Evolutionary conservation across 2,329 filamentous ascomycete genomes (phyloP), one percentile per base, ranked within the genome.

Genomic region (Ramichloridium luteum): DNA sequence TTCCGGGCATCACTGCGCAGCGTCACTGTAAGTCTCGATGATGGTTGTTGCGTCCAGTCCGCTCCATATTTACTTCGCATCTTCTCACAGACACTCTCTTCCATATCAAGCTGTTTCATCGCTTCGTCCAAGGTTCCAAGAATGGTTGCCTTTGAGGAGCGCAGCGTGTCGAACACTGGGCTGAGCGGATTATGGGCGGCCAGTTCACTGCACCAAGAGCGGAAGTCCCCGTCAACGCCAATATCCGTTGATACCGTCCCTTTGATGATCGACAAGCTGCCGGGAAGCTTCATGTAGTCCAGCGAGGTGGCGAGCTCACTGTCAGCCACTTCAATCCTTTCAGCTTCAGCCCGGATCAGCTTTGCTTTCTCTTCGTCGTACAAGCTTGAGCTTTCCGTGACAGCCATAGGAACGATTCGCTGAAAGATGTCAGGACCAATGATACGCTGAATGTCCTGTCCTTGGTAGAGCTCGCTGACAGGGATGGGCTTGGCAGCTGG

Each of bases 331-430:
- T 96, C 88, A 1, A 93, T 86, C 45, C 83, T 77, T 57, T 98
- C 90, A 1, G 84, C 85, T 59, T 98, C 92, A 2, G 88, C 88
- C 35, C 90, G 74, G 25, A 94, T 77, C 35, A 98, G 62, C 56
- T 98, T 96, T 9, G 90, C 90, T 60, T 98, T 98, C 56, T 98
- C 90, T 58, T 98, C 90, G 43, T 96, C 90, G 54, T 98, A 98
- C 47, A 96, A 62, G 61, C 90, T 96, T 9, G 90, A 90, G 14
- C 84, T 92, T 57, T 98, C 88, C 0, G 90, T 98, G 2, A 98
- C 88, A 3, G 85, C 81, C 62, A 96, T 80, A 1, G 90, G 90
- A 2, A 96, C 83, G 38, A 98, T 93, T 56, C 93, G 93, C 45
- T 90, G 77, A 58, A 98, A 98, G 31, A 98, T 79, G 51, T 98